Evolutionary conservation across 768 basidiomycete genomes (phyloP), one percentile per base, ranked within the genome.

Genomic region (Hypsizygus marmoreus): DNA sequence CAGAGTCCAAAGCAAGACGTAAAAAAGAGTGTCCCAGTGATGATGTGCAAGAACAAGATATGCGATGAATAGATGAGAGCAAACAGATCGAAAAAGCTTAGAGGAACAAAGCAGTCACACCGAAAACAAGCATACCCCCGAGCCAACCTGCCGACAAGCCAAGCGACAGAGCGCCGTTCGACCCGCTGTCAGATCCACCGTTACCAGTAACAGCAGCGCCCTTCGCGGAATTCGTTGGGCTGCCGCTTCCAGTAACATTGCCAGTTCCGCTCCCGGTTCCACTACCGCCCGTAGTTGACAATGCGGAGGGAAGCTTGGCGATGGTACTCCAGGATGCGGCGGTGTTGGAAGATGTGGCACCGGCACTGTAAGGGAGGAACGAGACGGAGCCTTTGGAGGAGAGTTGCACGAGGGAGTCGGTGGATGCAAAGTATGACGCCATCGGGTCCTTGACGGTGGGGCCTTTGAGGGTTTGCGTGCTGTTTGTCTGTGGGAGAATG

Each of bases 341-440:
- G 3, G 72, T 55, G 60, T 80, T 80, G 19, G 71, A 62, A 16
- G 59, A 58, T 6, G 66, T 59, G 46, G 74, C 66, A n/a, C 67
- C 71, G 38, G 74, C 64, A 49, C 62, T 73, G 67, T 78, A 86
- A 1, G 81, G 75, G 26, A 89, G 64, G 70, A 73, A 89, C 10
- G 73, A 78, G 14, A 90, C 71, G 1, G 69, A 66, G 36, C 86
- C 86, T 2, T 69, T 69, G 19, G 77, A 79, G 31, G 82, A 73
- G 20, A 91, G 77, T 61, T 91, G 88, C 12, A 91, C 76, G 34
- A 91, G 73, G 1, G 82, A 72, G 24, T 64, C 67, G 36, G 72
- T 74, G 24, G 80, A 75, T 3, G 86, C 86, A 51, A 81, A 82
- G 69, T 87, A 90, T 6, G 70, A 74, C 7, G 86, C 79, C 3